Base-by-base conservation (phyloP, 257 asterid species). In the Solanum rostratum region DNA sequence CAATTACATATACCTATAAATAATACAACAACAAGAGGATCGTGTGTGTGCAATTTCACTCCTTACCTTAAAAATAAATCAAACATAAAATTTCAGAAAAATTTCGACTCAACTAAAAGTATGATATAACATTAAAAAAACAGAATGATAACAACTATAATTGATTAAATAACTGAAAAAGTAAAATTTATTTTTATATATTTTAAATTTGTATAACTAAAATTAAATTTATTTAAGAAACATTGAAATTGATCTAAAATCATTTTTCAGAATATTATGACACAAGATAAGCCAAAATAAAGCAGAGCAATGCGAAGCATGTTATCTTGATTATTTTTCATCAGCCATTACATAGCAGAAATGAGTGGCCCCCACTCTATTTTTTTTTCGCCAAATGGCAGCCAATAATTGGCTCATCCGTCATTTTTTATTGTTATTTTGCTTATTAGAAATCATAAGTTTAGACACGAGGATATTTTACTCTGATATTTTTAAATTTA, bases 311-410 rank as follows among this genome's bases (percentile, higher is more conserved):
- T 39, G 82, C 45, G 24, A 78, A 39, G 84, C 84, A 55, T 33
- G 41, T 76, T 52, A 76, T 76, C 82, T 22, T 49, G 8, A 5
- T 27, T 24, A 49, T 24, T 2, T 76, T 76, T 76, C 27, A 16
- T 76, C 55, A 49, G 16, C 82, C 81, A 49, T 76, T 60, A 14
- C 22, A 43, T 24, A 71, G 54, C 6, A n/a, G 20, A 60, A 59
- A 41, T 19, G 29, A 41, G 24, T 62, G 86, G 60, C 27, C 84
- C 84, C 81, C 84, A 60, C 86, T 84, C 76, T 43, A 41, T 81
- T 7, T 41, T 24, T 3, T 24, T 15, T n/a, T n/a, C n/a, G 80
- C 62, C 84, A 50, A 52, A 49, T 78, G 84, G 66, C 79, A 66
- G 27, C 41, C 74, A 22, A 5, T 85, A n/a, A 78, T 33, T 65